Base-by-base conservation (phyloP, 257 asterid species). In the Solanum dulcamara region DNA sequence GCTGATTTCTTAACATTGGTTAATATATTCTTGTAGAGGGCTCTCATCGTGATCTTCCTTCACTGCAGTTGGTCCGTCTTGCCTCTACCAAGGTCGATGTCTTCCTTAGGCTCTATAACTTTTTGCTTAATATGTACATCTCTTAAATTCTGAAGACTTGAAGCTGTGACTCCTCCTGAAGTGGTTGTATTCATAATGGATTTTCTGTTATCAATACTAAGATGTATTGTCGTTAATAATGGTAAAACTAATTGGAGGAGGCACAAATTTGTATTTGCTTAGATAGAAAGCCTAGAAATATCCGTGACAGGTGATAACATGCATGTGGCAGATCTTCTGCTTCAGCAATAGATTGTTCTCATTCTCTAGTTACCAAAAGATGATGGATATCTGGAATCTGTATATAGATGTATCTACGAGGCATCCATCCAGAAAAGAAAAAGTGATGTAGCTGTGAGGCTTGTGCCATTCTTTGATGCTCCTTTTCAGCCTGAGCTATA, bases 41-140 rank as follows among this genome's bases (percentile, higher is more conserved):
- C 80, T 93, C 98, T 89, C 99, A 96, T 85, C 99, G 98, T 35
- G 98, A 91, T 89, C 98, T 94, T 38, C 98, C 98, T 84, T 93
- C 99, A 51, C 93, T 94, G 89, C 95, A 86, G 75, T 89, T 94
- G 83, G 93, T 91, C 66, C 99, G 97, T 83, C 88, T 91, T 84
- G 98, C 97, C 88, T 94, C 99, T 26, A 75, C 86, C 62, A 92
- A 93, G 97, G 99, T 96, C 89, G 26, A 22, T 22, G 13, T 74
- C 32, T 44, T 71, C 57, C 44, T 46, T 33, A 79, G 30, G 17
- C 55, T 66, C 55, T 75, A 35, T 66, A 12, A 7, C 24, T 22
- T 2, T 42, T 67, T 85, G 2, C 86, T 28, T 68, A 33, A 6
- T 84, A 66, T 46, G 12, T 33, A 38, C 18, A 30, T 46, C 37